Percentiles rank a stretch among this genome's conserved stretches.
Evolutionary conservation across 768 basidiomycete species (phyloP).

Genomic region (Lactarius quietus): DNA sequence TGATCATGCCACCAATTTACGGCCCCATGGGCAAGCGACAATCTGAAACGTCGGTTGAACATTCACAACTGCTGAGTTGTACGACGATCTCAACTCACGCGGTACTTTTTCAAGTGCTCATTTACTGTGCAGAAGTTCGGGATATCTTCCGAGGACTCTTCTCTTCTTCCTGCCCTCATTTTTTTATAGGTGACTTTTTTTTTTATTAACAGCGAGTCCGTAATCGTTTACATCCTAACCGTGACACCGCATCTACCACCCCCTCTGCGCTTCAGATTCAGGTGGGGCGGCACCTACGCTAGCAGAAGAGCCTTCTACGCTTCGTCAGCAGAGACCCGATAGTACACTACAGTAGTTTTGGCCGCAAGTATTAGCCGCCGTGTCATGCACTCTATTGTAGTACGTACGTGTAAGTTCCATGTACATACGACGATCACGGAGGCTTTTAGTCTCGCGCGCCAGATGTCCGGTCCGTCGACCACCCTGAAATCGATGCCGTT

Average conservation of each 20-base stretch:
- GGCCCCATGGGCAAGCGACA: background rate
- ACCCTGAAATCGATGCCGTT: background rate
- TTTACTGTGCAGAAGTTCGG: background rate
- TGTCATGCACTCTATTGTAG: too few species aligned
- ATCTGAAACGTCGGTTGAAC: conserved; percentile 1
- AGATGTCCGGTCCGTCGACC: background rate
- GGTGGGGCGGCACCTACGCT: too few species aligned
- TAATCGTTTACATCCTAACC: too few species aligned
- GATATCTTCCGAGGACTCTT: background rate
- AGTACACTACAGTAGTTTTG: too few species aligned
- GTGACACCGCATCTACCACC: too few species aligned
- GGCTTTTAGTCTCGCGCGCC: background rate
- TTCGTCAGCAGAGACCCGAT: background rate
- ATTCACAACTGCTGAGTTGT: background rate
- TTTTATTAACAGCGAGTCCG: too few species aligned
- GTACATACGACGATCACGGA: too few species aligned
- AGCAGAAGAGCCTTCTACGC: too few species aligned
- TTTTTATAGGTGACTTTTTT: too few species aligned
- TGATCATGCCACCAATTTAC: background rate
- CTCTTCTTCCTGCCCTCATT: background rate
- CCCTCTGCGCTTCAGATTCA: too few species aligned
- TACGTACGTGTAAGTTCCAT: too few species aligned
- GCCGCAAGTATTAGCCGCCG: too few species aligned
- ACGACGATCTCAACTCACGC: background rate
- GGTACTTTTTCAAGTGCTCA: background rate